Base-by-base conservation (phyloP, 345 rosid genomes). In the Punica granatum region DNA sequence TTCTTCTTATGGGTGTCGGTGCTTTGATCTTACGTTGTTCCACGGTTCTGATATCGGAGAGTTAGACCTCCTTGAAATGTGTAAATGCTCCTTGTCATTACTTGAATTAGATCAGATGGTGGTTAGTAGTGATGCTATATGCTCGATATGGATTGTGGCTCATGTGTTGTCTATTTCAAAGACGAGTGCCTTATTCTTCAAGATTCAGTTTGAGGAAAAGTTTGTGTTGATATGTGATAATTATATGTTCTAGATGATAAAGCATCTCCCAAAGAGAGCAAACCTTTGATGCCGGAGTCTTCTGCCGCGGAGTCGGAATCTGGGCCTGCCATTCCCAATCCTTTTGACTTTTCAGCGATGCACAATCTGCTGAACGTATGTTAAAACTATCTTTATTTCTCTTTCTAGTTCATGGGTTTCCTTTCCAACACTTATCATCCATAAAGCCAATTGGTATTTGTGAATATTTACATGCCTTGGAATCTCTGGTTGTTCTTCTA, bases 261-360 rank as follows among this genome's bases (percentile, higher is more conserved):
- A 75, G 67, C 75, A 30, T 71, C 74, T 67, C 70, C 74, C 3
- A 59, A 76, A 28, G 86, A 78, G 69, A 80, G 56, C 64, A 79
- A 75, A 77, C 70, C 69, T 71, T 34, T 83, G 60, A 69, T 62
- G 60, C 54, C 93, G 35, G 92, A 80, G 79, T 68, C 88, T 63
- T 80, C 95, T 34, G 69, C 89, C 48, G 85, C 77, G 60, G 82
- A 81, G 37, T 72, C 86, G 67, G 85, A 68, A 37, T 70, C 79
- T 26, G 83, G 76, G 28, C 82, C 68, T 53, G 66, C 75, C 56
- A 54, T 73, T 68, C 42, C 88, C 43, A 89, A 88, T 77, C 89
- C 95, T 32, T 94, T 91, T 68, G 99, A 94, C 82, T 94, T 94
- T 81, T 94, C 99, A 0, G 90, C 80, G 25, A 86, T 94, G 93